Base-by-base conservation (phyloP, 2,329 filamentous ascomycete species). In the Gliomastix tumulicola region DNA sequence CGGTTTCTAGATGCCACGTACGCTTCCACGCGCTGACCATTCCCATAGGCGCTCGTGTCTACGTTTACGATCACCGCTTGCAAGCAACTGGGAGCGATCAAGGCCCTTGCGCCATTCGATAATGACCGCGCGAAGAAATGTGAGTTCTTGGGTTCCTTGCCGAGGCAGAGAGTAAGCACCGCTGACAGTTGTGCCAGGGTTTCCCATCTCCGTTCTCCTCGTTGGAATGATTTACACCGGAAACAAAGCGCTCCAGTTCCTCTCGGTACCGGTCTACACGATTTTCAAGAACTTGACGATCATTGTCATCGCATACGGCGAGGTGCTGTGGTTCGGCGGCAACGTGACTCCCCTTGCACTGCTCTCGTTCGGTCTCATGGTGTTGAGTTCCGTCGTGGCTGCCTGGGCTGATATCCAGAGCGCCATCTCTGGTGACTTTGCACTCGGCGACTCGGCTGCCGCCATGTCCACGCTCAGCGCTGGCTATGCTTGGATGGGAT, bases 201-300 rank as follows among this genome's bases (percentile, higher is more conserved):
- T 97, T 55, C 92, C 92, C 34, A 88, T 98, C 53, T 94, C 92
- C 40, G 71, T 96, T 38, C 84, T 97, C 43, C 81, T 98, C 46
- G 92, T 97, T 56, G 89, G 88, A 58, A 98, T 97, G 92, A 97
- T 98, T 64, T 98, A 97, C 67, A 97, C 92, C 38, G 82, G 88
- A 54, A 92, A 87, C 54, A 96, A 96, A 69, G 88, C 92, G 16
- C 79, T 98, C 32, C 88, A 96, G 65, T 97, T 82, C 65, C 84
- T 98, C 43, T 96, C 89, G 21, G 94, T 98, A 38, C 92, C 92
- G 18, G 92, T 98, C 19, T 98, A 98, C 68, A 98, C 92, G 38
- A 98, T 98, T 60, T 98, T 98, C 76, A 98, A 98, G 76, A 98
- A 98, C 68, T 65, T 98, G 69, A 97, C 92, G 43, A 98, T 94